Conservation (phyloP, 257 asterid species). For the Gentiana macrophylla region DNA sequence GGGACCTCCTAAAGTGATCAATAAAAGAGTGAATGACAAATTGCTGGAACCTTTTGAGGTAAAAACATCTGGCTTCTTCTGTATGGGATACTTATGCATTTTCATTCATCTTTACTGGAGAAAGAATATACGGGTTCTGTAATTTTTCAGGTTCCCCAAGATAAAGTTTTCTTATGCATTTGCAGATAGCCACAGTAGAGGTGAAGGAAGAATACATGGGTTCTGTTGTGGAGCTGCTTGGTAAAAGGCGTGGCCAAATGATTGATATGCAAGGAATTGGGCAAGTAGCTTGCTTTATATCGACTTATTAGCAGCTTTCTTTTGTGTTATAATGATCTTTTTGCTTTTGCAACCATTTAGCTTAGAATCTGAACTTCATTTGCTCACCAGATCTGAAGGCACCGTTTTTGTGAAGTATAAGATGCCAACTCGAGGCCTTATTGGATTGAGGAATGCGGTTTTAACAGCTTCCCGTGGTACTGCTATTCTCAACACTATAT, state of each 20-base stretch:
- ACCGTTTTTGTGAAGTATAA: slow-evolving; percentile 69
- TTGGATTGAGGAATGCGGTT: slow-evolving; percentile 80
- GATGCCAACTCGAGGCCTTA: slow-evolving; percentile 95
- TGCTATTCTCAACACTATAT: slow-evolving; percentile 83
- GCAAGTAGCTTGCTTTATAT: slow-evolving; percentile 20
- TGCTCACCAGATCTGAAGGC: slow-evolving; percentile 56
- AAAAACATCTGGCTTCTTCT: slow-evolving; percentile 8
- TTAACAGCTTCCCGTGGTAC: slow-evolving; percentile 96
- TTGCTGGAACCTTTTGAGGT: slow-evolving; percentile 93
- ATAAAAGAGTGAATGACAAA: slow-evolving; percentile 64
- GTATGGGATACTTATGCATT: no score
- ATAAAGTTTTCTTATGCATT: no score
- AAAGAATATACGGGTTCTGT: no score
- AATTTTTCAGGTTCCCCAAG: no score
- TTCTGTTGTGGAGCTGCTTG: slow-evolving; percentile 90
- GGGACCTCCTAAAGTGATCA: slow-evolving; percentile 98
- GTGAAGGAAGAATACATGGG: slow-evolving; percentile 94
- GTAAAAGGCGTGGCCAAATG: slow-evolving; percentile 97
- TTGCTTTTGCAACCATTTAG: slow-evolving; percentile 3
- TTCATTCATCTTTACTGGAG: no score
- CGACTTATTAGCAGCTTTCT: no score
- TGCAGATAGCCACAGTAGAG: slow-evolving; percentile 57
- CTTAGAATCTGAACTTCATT: slow-evolving; percentile 8
- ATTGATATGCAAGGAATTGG: slow-evolving; percentile 88
- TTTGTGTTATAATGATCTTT: background rate